Evolutionary conservation across 768 basidiomycete species (phyloP), one percentile per base, ranked within the genome.

Genomic region (Suillus subalutaceus): DNA sequence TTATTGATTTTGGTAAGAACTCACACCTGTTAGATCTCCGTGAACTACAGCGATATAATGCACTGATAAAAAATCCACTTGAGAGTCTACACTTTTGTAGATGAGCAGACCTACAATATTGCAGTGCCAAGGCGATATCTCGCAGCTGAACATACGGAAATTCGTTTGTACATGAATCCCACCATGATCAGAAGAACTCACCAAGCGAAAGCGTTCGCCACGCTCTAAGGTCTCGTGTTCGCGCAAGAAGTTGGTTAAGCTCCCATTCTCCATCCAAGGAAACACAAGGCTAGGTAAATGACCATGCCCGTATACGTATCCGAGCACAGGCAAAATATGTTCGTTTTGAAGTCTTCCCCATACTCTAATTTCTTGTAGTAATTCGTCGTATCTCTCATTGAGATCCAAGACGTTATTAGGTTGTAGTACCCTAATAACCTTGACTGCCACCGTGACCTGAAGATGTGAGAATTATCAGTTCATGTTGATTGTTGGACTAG

Each of bases 221-320:
- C 35, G 56, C 12, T n/a, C 20, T n/a, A 57, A 37, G 6, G 35
- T 13, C 35, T n/a, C 12, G 8, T 4, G 13, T 53, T 30, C 26
- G 16, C 26, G 26, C 52, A 53, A 53, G 16, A 76, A 76, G 18
- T 20, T 18, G 7, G 65, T 63, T 13, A 79, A 62, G 43, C 68
- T 73, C 26, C 75, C 76, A 23, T 74, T 72, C n/a, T n/a, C 15
- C 55, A 72, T 66, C 78, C 79, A 79, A 3, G 78, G 78, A 64
- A 72, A 79, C 46, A 79, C 73, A 68, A 75, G 72, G 48, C 76
- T 74, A 15, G 66, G 64, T 44, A 75, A 67, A 6, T 67, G 72
- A 32, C 79, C 78, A 46, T 74, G 79, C 30, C 68, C 74, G 30
- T 60, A 66, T 32, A 74, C 71, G 3, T 71, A 64, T 10, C 79